Evolutionary conservation across 2,329 filamentous ascomycete genomes (phyloP), one percentile per base, ranked within the genome.

Genomic region (Fusarium robinianum): DNA sequence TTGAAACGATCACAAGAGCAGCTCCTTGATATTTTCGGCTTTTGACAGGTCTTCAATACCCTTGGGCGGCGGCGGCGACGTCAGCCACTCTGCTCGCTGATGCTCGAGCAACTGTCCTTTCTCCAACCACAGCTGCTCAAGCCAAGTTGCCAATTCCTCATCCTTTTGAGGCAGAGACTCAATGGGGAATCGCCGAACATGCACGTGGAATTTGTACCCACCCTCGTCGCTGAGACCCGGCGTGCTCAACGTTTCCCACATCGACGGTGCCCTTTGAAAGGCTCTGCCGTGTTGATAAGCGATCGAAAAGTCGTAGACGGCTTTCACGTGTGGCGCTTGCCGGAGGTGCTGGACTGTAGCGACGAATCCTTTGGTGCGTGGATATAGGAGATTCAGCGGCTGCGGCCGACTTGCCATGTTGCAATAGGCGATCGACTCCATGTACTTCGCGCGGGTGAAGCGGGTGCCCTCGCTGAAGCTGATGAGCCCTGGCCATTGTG

Each of bases 401-500:
- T 80, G 70, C 3, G 74, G 72, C 32, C 72, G 73, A 49, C 69
- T 61, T 53, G 76, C 73, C 47, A 68, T 66, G 41, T 70, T 69
- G 64, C 79, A 83, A 75, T 77, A 83, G 6, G 62, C 58, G 44
- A 69, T 69, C 2, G 79, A 75, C 50, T 76, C 70, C 30, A 69
- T 65, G 52, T 78, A 75, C 63, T 83, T 84, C 41, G 67, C 58
- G 1, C 68, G 67, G 3, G 78, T 83, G 61, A 74, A 83, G 49
- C 81, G 73, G 7, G 80, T 83, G n/a, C 76, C 77, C 67, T 85
- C 81, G 57, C 78, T 81, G 70, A 80, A 84, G 57, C 79, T 80
- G 54, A 85, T 75, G 54, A 84, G 76, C 82, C 80, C 80, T 83
- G 53, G 8, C 32, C 31, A 26, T 30, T 16, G 19, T 23, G 50